Base-by-base conservation (phyloP, 106 monocot species). In the Gastrodia elata region DNA sequence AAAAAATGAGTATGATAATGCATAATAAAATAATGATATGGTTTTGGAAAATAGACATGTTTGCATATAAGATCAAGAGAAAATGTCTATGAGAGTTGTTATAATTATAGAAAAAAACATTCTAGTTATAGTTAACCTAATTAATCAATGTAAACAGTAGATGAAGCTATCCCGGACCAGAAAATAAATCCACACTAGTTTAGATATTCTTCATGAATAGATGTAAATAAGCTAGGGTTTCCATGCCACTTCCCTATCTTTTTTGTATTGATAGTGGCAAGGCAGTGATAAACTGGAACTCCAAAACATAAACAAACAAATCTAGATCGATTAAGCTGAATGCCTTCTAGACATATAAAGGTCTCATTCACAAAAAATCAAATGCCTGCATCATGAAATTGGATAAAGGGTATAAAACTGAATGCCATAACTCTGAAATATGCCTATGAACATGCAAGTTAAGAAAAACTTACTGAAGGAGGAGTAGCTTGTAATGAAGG, bases 401-500 rank as follows among this genome's bases (percentile, higher is more conserved):
- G 4, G 14, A 65, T 33, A 1, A 1, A 39, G 0, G 38, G 1
- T 8, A n/a, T 2, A 39, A 68, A 8, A 68, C 52, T 68, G 22
- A 71, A 49, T n/a, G 20, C 39, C 18, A 38, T 11, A 32, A 52
- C 6, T 38, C 39, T 37, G 68, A 9, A 38, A 8, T 56, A 56
- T 34, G 36, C 18, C 24, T 5, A 38, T 68, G 68, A 38, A 34
- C 14, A 65, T 30, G 34, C 15, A 64, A 30, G 32, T 30, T 2
- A 13, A 24, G 44, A 27, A 70, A 32, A n/a, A 82, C 85, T 82
- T 75, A 94, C 94, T 68, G 42, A 38, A 76, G 90, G 88, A 82
- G 94, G 90, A 71, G 94, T 94, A 65, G 68, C 82, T 67, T 80
- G 77, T 33, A 94, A 74, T 1, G 94, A 86, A 70, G 87, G 75